A percentile compares a stretch with the other conserved stretches of the same genome.
Evolutionary conservation across 2,329 filamentous ascomycete species (phyloP).

Genomic region (Cercospora canescens): DNA sequence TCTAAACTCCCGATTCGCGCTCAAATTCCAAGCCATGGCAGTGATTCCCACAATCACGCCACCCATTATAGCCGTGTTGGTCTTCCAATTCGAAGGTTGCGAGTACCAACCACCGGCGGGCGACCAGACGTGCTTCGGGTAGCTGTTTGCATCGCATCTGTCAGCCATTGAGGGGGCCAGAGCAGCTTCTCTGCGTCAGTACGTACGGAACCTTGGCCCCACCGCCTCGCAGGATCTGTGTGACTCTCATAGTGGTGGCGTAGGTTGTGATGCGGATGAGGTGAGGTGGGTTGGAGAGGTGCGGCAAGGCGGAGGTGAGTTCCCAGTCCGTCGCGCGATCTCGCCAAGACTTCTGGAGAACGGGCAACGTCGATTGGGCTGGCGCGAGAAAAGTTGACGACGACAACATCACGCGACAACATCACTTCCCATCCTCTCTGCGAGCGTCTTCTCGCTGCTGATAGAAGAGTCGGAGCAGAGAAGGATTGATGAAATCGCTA

Average conservation of each 20-base stretch:
- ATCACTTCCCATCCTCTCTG: background rate
- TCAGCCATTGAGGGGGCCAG: conserved; percentile 24
- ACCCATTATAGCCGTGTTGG: conserved; percentile 79
- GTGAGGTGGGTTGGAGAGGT: conserved; percentile 21
- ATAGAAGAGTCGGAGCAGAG: background rate
- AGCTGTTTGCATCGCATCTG: conserved; percentile 22
- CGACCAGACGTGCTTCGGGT: conserved; percentile 83
- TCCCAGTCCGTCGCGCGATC: background rate
- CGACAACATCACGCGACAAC: conserved; percentile 10
- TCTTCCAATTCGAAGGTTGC: conserved; percentile 92
- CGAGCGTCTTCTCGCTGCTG: background rate
- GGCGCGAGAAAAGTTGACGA: conserved; percentile 7
- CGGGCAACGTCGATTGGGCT: background rate
- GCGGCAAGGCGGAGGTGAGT: conserved; percentile 10
- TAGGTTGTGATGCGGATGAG: conserved; percentile 14
- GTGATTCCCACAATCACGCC: conserved; percentile 68
- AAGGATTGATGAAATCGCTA: conserved; percentile 46
- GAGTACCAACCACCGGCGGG: conserved; percentile 97
- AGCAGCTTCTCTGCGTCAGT: background rate
- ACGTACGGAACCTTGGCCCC: conserved; percentile 74
- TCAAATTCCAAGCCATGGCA: conserved; percentile 66
- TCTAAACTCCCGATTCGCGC: conserved; percentile 71
- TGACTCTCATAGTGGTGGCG: conserved; percentile 31
- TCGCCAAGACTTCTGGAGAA: conserved; percentile 1
- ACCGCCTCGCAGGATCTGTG: conserved; percentile 59